Conservation (phyloP, 208 protist species). For the Strigomonas culicis region DNA sequence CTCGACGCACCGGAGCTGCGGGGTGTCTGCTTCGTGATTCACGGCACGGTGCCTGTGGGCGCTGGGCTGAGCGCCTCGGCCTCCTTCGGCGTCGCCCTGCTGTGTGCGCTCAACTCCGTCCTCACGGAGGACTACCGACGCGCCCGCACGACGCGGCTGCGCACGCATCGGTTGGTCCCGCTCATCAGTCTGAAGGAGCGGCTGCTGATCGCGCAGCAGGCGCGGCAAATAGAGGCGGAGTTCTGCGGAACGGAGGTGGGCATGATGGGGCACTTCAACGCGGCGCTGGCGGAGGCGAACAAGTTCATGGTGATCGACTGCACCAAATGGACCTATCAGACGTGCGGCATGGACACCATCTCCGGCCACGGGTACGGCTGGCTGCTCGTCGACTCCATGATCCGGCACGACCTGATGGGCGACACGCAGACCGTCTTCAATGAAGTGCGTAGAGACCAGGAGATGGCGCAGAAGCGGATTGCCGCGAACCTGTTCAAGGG, state of each 20-base stretch:
- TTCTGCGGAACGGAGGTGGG: constrained; percentile 86
- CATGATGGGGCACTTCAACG: constrained; percentile 93
- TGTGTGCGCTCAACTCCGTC: constrained; percentile 45
- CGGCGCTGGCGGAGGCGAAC: constrained; percentile 61
- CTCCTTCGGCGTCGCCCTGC: constrained; percentile 69
- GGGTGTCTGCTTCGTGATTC: constrained; percentile 69
- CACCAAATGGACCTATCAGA: constrained; percentile 43
- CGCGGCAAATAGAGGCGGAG: constrained; percentile 70
- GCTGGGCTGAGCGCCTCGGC: constrained; percentile 86
- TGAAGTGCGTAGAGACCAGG: constrained; percentile 58
- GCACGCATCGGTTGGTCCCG: constrained; percentile 33
- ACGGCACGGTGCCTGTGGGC: constrained; percentile 71
- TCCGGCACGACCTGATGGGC: constrained; percentile 60
- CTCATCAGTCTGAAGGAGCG: constrained; percentile 26
- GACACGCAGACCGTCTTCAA: constrained; percentile 57
- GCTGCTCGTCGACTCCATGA: constrained; percentile 73
- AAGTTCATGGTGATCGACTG: constrained; percentile 87
- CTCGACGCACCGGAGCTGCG: constrained; percentile 28
- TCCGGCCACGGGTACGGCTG: constrained; percentile 53
- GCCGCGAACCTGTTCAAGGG: constrained; percentile 32
- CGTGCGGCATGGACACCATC: constrained; percentile 42
- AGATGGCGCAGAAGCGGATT: constrained; percentile 65
- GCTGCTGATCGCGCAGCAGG: constrained; percentile 59
- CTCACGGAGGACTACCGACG: constrained; percentile 27
- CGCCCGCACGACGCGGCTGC: constrained; percentile 10